Percentiles rank a stretch among this genome's conserved stretches.
Evolutionary conservation across 1,139 yeast genomes (phyloP).

Genomic region (Yamadazyma atmosphaerica): DNA sequence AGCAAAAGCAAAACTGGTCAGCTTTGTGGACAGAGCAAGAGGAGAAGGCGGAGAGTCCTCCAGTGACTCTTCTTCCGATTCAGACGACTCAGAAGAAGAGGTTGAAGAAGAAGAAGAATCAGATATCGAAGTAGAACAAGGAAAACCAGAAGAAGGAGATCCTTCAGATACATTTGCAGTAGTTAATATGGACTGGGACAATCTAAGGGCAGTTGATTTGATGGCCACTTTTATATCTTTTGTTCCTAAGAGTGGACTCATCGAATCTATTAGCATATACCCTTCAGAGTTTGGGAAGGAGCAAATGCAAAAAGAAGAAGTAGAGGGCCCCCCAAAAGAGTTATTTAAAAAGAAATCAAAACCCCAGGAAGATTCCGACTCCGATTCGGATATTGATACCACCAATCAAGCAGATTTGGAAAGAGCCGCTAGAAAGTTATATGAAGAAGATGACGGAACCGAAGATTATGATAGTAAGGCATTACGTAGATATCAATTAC

Average conservation of each 20-base stretch:
- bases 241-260: constrained; percentile 73
- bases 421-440: constrained; percentile 62
- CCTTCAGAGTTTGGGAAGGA: constrained; percentile 95
- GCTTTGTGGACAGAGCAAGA: constrained; percentile 59
- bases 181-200: constrained; percentile 98
- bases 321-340: constrained; percentile 91
- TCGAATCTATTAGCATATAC: constrained; percentile 70
- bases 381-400: constrained; percentile 50
- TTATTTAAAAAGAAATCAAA: constrained; percentile 51
- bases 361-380: constrained; percentile 35
- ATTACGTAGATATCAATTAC: constrained; percentile 78
- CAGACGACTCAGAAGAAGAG: constrained; percentile 23
- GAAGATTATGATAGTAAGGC: constrained; percentile 73
- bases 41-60: constrained; percentile 52
- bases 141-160: constrained; percentile 78
- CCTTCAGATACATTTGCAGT: constrained; percentile 83
- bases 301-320: constrained; percentile 85
- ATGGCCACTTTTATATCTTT: constrained; percentile 90
- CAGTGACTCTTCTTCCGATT: constrained; percentile 27
- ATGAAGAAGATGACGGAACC: constrained; percentile 70
- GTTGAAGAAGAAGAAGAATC: constrained; percentile 38
- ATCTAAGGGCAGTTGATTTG: constrained; percentile 78
- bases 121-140: constrained; percentile 56
- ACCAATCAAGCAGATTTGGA: constrained; percentile 44
- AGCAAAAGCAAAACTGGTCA: constrained; percentile 13